Conservation (phyloP, 2,329 filamentous ascomycete genomes). For the Pseudomassariella vexata region DNA sequence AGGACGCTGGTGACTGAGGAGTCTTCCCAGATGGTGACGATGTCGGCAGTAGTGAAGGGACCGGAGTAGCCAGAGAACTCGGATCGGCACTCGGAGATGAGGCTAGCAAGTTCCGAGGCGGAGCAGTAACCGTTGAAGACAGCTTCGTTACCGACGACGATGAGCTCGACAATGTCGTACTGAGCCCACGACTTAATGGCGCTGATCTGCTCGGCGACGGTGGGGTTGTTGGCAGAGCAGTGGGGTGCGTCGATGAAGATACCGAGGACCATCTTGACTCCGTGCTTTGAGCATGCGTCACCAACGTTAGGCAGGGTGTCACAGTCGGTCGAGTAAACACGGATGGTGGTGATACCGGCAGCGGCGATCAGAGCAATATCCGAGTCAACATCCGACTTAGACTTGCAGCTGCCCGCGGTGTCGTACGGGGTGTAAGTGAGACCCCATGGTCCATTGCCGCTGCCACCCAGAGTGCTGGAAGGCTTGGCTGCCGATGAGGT, state of each 20-base stretch:
- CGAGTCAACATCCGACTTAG: conserved; percentile 43
- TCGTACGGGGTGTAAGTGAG: conserved; percentile 79
- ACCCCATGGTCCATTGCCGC: conserved; percentile 51
- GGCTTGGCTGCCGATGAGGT: conserved; percentile 15
- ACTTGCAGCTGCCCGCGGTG: conserved; percentile 58
- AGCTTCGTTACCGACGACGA: conserved; percentile 89
- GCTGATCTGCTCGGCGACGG: conserved; percentile 66
- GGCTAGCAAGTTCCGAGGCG: conserved; percentile 57
- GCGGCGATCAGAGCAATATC: conserved; percentile 59
- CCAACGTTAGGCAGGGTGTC: conserved; percentile 72
- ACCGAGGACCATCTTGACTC: conserved; percentile 77
- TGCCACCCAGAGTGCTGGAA: conserved; percentile 30
- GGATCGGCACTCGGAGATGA: conserved; percentile 63
- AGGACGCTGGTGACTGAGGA: conserved; percentile 50
- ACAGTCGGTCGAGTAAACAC: conserved; percentile 92
- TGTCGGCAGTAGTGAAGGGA: conserved; percentile 78
- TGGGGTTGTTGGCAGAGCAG: conserved; percentile 51
- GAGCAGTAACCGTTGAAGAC: conserved; percentile 68
- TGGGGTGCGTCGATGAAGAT: conserved; percentile 71
- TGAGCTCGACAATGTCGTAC: conserved; percentile 71
- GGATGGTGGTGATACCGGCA: conserved; percentile 65
- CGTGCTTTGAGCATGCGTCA: conserved; percentile 56
- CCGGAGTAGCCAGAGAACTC: conserved; percentile 70
- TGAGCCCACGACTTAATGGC: conserved; percentile 67
- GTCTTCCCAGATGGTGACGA: conserved; percentile 71